phyloP scores from a whole-genome alignment of 176 grass and related monocot species.

The Hsuehochloa calcarea region DNA sequence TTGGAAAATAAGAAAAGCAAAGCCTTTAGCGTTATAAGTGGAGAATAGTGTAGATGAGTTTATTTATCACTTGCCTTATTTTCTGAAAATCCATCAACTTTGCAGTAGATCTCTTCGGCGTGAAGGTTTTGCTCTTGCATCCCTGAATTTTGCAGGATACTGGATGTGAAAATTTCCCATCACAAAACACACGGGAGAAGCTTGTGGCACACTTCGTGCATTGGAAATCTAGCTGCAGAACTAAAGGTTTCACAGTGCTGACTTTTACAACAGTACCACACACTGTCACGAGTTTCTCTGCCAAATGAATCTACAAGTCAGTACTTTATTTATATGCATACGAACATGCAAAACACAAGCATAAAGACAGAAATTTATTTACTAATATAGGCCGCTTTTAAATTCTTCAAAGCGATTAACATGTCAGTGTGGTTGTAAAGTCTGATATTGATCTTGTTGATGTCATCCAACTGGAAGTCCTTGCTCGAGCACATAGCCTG shows the following conservation, averaged over 20 bases:
- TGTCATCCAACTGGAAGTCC: constrained; percentile 28
- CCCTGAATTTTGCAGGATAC: constrained; percentile 57
- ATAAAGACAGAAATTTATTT: constrained; percentile 18
- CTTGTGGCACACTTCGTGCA: constrained; percentile 63
- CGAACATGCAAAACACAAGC: background rate
- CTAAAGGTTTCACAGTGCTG: constrained; percentile 84
- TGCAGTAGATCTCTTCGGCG: constrained; percentile 59
- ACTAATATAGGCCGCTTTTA: constrained; percentile 91
- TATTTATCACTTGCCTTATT: constrained; percentile 61
- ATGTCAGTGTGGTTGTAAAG: constrained; percentile 66
- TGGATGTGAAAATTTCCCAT: constrained; percentile 90
- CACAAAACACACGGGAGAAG: constrained; percentile 47
- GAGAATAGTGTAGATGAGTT: constrained; percentile 8
- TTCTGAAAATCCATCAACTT: constrained; percentile 92
- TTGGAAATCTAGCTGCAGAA: constrained; percentile 53
- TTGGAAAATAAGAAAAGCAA: constrained; percentile 23
- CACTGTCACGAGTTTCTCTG: constrained; percentile 82
- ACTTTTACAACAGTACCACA: constrained; percentile 85
- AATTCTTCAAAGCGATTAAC: constrained; percentile 64
- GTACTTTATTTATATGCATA: constrained; percentile 11
- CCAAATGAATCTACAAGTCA: constrained; percentile 39
- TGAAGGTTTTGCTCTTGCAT: constrained; percentile 85
- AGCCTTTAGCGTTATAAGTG: constrained; percentile 10
- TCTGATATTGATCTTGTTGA: constrained; percentile 77
- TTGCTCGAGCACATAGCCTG: constrained; percentile 40